Conservation (phyloP, 2,329 filamentous ascomycete genomes). For the Penicillium sp. region DNA sequence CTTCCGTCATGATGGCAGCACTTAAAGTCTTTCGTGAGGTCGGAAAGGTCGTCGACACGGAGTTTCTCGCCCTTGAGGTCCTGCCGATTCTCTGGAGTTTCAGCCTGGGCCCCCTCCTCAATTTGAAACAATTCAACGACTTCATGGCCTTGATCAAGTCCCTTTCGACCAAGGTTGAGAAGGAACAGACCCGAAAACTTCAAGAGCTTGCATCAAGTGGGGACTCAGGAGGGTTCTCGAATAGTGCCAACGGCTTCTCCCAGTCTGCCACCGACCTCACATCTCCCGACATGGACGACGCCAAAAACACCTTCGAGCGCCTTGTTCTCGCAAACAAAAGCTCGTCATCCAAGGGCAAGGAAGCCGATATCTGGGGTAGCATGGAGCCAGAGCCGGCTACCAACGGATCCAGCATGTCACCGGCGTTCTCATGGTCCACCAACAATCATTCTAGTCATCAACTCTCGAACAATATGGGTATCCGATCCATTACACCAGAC, state of each 20-base stretch:
- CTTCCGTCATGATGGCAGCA: conserved; percentile 94
- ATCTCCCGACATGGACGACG: conserved; percentile 56
- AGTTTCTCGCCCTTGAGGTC: conserved; percentile 90
- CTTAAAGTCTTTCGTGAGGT: conserved; percentile 84
- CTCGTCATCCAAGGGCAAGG: conserved; percentile 40
- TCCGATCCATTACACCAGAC: conserved; percentile 58
- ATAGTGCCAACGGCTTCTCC: conserved; percentile 31
- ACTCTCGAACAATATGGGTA: conserved; percentile 27
- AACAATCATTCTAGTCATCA: conserved; percentile 8
- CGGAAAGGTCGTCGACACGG: conserved; percentile 78
- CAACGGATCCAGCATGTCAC: conserved; percentile 32
- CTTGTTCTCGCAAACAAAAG: conserved; percentile 76
- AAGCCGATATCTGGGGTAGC: conserved; percentile 37
- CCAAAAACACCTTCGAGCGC: conserved; percentile 79
- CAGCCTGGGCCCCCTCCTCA: conserved; percentile 84
- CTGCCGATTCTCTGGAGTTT: conserved; percentile 90
- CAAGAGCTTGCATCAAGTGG: conserved; percentile 75
- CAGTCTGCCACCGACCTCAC: conserved; percentile 28
- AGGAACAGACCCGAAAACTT: conserved; percentile 85
- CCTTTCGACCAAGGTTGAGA: conserved; percentile 78
- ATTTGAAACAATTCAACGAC: conserved; percentile 82
- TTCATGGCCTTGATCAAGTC: conserved; percentile 90
- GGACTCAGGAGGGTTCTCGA: conserved; percentile 50
- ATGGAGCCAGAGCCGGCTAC: conserved; percentile 36
- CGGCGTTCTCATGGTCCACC: conserved; percentile 52